Conservation (phyloP, 805 yeast species). For the Priceomyces fermenticarens region DNA sequence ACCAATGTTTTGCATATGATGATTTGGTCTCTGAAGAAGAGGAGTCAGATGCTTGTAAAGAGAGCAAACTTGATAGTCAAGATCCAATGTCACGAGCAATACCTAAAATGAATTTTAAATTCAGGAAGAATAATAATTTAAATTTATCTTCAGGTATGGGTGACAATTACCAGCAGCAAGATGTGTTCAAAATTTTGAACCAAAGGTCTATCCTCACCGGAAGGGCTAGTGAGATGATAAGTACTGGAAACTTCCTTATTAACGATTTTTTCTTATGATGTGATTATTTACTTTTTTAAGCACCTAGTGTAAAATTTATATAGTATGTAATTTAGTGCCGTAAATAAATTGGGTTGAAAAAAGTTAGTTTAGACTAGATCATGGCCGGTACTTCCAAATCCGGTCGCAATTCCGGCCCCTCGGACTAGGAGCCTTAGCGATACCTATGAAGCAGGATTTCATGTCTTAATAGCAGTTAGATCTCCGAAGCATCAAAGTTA, state of each 20-base stretch:
- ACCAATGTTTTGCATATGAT: conserved; percentile 35
- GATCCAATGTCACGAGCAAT: conserved; percentile 10
- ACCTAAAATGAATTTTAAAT: conserved; percentile 34
- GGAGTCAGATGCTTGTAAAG: conserved; percentile 5
- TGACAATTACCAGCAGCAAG: conserved; percentile 17
- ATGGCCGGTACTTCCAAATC: too few relatives aligned
- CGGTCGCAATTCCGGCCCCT: too few relatives aligned
- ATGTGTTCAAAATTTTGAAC: conserved; percentile 32
- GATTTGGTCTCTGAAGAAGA: conserved; percentile 11
- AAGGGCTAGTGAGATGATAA: conserved; percentile 43
- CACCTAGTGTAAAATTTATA: not conserved
- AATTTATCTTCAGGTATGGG: conserved; percentile 27
- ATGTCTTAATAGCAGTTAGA: too few relatives aligned
- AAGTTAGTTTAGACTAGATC: too few relatives aligned
- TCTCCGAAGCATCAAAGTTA: not conserved
- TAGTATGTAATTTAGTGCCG: not conserved
- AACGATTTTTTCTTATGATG: conserved; percentile 41
- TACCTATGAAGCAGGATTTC: too few relatives aligned
- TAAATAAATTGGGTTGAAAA: too few relatives aligned
- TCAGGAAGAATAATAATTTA: conserved; percentile 34
- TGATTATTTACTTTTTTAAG: conserved; percentile 1
- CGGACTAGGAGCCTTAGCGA: too few relatives aligned
- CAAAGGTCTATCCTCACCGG: conserved; percentile 36
- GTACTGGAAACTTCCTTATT: conserved; percentile 38
- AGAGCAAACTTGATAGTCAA: conserved; percentile 7